phyloP scores from a whole-genome alignment of 176 grass and related monocot genomes.

The Lolium rigidum region DNA sequence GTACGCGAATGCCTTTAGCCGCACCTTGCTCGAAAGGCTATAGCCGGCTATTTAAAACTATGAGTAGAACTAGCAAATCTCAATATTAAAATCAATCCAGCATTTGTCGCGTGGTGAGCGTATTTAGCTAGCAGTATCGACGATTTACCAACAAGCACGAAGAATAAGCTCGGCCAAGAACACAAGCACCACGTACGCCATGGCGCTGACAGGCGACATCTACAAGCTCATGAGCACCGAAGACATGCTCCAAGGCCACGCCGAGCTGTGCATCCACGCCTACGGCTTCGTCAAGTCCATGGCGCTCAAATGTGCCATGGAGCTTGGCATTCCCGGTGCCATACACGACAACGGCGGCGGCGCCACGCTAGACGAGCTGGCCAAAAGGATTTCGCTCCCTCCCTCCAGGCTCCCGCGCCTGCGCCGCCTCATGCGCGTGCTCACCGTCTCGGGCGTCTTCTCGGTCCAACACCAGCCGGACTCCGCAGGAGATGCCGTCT shows the following conservation, averaged over 20 bases:
- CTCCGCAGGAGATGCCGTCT: background rate
- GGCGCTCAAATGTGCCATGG: conserved; percentile 28
- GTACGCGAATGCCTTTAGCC: too few species aligned
- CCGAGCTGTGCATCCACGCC: background rate
- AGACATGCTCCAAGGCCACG: conserved; percentile 17
- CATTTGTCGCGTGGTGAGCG: background rate
- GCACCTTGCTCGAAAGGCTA: too few species aligned
- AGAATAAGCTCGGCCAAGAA: background rate
- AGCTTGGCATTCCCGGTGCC: conserved; percentile 14
- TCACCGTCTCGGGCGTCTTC: background rate
- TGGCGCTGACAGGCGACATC: background rate
- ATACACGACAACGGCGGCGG: background rate
- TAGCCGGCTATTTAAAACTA: too few species aligned
- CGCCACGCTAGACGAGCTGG: conserved; percentile 3
- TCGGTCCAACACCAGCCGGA: background rate
- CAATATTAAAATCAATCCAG: background rate
- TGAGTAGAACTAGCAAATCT: too few species aligned
- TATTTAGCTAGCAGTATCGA: background rate
- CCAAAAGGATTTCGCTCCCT: background rate
- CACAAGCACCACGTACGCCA: background rate
- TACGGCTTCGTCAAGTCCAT: conserved; percentile 33
- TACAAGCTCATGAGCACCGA: conserved; percentile 26
- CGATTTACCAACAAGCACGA: background rate
- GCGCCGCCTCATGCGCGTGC: conserved; percentile 38
- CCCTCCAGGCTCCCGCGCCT: conserved; percentile 18